Evolutionary conservation across 2,329 filamentous ascomycete genomes (phyloP), one percentile per base, ranked within the genome.

Genomic region (Periconia sp.): DNA sequence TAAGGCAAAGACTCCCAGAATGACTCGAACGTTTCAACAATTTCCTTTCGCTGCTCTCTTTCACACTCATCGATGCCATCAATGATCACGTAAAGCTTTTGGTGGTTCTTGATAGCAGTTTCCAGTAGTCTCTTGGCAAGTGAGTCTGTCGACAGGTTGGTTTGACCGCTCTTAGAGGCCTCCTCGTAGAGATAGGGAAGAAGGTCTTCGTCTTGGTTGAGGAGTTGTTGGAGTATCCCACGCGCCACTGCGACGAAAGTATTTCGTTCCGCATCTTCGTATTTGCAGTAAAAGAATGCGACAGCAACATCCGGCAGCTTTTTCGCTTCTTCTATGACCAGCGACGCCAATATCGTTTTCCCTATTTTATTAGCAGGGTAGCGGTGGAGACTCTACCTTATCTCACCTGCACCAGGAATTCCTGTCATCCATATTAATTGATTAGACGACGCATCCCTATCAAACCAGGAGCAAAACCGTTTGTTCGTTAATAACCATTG

Each of bases 1-100:
- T 41, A 10, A 46, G 41, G 3, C 49, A 55, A 13, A 42, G 48
- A 40, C 0, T 48, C 19, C 2, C 66, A 57, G 6, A 66, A 17
- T 0, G 43, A 15, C 8, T 31, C 49, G 19, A 76, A 61, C 37
- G 67, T 74, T 0, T 53, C 15, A 0, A 72, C 40, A 1, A 74
- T 59, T 18, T 59, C 55, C 19, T 58, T 64, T 6, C 66, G 54
- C 18, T 77, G 69, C 0, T 47, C 27, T 3, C 46, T n/a, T 1
- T 67, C 53, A 47, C 74, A 77, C 52, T 79, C 77, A 46, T 80
- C 77, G 14, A 80, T 55, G 0, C 78, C 77, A 53, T 80, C 77
- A 31, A 79, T 65, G n/a, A 80, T 57, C 30, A 79, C 64, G 56
- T 72, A 77, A 14, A 71, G 57, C 2, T 66, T 63, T 15, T 49